Evolutionary conservation across 148 eudicot species (phyloP), one percentile per base, ranked within the genome.

Genomic region (Euryodendron excelsum): DNA sequence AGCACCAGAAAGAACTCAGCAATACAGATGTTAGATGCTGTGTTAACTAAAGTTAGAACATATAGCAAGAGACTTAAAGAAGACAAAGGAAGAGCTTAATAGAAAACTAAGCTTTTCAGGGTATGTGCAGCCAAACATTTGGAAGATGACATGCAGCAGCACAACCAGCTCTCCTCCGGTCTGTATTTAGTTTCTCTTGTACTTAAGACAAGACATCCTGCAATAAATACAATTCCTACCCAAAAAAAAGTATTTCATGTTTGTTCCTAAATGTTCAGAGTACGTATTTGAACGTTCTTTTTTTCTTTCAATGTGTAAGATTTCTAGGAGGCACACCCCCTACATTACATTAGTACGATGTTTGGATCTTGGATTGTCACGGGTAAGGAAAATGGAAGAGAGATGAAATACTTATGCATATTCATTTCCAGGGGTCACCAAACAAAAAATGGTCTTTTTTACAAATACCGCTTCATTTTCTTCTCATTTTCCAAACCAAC

Each of bases 51-150:
- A 67, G 23, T 2, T 67, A 20, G n/a, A 37, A 67, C 48, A 36
- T n/a, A 47, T 23, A 18, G 20, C 27, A 25, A n/a, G 20, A 0
- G 4, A n/a, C 6, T 8, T 5, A 3, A 3, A 62, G 18, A 27
- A 30, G n/a, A 34, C 30, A 20, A 13, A 48, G n/a, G 30, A 50
- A 39, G 39, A 34, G 67, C 44, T 81, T 67, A 87, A 20, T 78
- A 59, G 81, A 84, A 89, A 90, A 63, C 86, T 84, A 0, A 94
- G 94, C 87, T 90, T 89, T 89, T 87, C 91, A 0, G 93, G 94
- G 85, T 85, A 88, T 3, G 94, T 90, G 90, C 97, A 92, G 31
- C 94, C 91, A 12, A 94, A 85, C 84, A 91, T 84, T 84, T 89
- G 97, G 79, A 89, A 89, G 61, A 92, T 77, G 25, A 88, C 92